Base-by-base conservation (phyloP, 2,329 filamentous ascomycete genomes). In the Colletotrichum sojae region DNA sequence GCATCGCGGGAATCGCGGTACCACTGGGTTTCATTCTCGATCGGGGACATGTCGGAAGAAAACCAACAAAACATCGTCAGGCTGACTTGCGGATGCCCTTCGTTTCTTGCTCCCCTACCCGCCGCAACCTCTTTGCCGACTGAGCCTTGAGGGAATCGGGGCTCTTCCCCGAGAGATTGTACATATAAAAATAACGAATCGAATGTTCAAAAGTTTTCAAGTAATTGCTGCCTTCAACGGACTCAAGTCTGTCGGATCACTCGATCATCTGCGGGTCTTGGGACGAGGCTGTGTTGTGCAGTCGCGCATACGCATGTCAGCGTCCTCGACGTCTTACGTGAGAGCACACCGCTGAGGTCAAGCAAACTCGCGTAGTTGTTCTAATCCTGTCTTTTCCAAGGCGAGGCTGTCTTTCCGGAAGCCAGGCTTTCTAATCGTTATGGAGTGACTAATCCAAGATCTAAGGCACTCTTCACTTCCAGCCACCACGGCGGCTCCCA, bases 181-280 rank as follows among this genome's bases (percentile, higher is more conserved):
- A 66, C 49, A 66, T 66, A 61, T 60, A 54, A 25, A 48, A 40
- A 48, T 49, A n/a, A 61, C 25, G 56, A 55, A 40, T 61, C 60
- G 63, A 61, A 66, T 55, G 56, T 66, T 66, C 18, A 66, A 66
- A 61, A 61, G 20, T 61, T 61, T 20, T 56, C n/a, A 43, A 49
- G 36, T 31, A 12, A 52, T 43, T 15, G 2, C 13, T 43, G 2
- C 5, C 13, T 15, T 43, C 40, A 5, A 8, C 16, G 40, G 16
- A 43, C 16, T 43, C 2, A 5, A 36, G 2, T 12, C 9, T 36
- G 31, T 36, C 31, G 10, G 2, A 12, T 3, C 31, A 36, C 31
- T 10, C 31, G 31, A 36, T 36, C 10, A 36, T 36, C 31, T 36
- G 31, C 31, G 31, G 31, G 31, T 1, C 31, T 36, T 36, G 6